Conservation (phyloP, 2,329 filamentous ascomycete genomes). For the Mollisiaceae sp. region DNA sequence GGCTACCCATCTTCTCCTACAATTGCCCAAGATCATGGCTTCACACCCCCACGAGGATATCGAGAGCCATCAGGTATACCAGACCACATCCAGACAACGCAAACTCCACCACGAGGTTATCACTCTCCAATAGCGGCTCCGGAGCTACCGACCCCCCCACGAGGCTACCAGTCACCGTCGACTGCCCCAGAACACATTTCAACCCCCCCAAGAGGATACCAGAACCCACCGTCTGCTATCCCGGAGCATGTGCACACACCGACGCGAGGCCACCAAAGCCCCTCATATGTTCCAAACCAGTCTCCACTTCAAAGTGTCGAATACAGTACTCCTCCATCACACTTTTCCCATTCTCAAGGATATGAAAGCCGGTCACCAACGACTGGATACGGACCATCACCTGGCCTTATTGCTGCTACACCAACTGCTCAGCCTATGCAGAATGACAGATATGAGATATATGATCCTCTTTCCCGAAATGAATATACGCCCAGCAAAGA, state of each 20-base stretch:
- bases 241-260: conserved; percentile 48
- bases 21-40: conserved; percentile 47
- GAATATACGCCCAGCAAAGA: conserved; percentile 1
- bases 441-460: conserved; percentile 37
- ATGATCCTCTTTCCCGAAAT: conserved; percentile 31
- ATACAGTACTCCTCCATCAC: conserved; percentile 37
- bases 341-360: conserved; percentile 30
- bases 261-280: conserved; percentile 53
- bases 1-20: conserved; percentile 38
- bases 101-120: conserved; percentile 41
- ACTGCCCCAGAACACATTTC: conserved; percentile 50
- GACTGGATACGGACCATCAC: conserved; percentile 32
- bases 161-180: conserved; percentile 22
- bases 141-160: conserved; percentile 43
- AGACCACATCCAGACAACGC: conserved; percentile 32
- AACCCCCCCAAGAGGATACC: conserved; percentile 53
- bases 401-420: conserved; percentile 19
- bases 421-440: conserved; percentile 30
- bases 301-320: conserved; percentile 60
- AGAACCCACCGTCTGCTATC: conserved; percentile 41
- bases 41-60: conserved; percentile 42
- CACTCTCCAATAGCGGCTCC: conserved; percentile 37
- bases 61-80: conserved; percentile 40
- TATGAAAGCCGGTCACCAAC: conserved; percentile 32
- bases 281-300: conserved; percentile 54